phyloP scores from a whole-genome alignment of 495 filamentous ascomycete genomes.

The Lentithecium fluviatile region DNA sequence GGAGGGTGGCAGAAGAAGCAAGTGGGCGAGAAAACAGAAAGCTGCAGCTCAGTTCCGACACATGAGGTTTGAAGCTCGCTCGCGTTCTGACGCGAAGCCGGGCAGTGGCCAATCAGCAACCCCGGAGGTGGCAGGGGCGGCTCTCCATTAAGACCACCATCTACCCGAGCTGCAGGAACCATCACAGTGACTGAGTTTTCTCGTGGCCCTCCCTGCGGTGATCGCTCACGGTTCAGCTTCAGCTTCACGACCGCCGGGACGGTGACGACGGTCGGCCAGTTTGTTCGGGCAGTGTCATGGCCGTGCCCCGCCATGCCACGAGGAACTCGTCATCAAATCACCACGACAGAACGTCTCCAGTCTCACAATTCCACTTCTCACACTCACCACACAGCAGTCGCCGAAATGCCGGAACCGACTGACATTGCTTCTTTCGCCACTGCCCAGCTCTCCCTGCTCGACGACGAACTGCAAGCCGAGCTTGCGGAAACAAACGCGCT shows the following conservation, averaged over 20 bases:
- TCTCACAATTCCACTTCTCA: conserved; percentile 15
- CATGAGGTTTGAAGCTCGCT: conserved; percentile 13
- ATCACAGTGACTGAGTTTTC: conserved; percentile 11
- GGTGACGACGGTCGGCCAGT: not conserved
- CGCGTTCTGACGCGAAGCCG: not conserved
- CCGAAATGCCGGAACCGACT: conserved; percentile 25
- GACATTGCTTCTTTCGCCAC: conserved; percentile 74
- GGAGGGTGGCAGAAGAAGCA: conserved; percentile 10
- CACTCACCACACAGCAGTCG: conserved; percentile 3
- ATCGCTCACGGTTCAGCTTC: conserved; percentile 18
- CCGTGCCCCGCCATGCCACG: conserved; percentile 4
- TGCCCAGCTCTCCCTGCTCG: conserved; percentile 75
- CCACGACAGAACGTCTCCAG: conserved; percentile 12
- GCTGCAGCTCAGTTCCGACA: not conserved
- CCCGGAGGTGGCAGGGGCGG: not conserved
- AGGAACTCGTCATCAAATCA: not conserved
- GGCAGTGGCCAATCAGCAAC: not conserved
- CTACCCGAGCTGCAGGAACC: conserved; percentile 22
- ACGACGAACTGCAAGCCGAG: conserved; percentile 75
- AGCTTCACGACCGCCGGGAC: not conserved
- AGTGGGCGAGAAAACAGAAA: not conserved
- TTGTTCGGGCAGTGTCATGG: not conserved
- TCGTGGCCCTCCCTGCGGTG: conserved; percentile 12
- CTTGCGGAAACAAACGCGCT: conserved; percentile 69
- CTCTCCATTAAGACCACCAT: conserved; percentile 9